Conservation (phyloP, 306 rosid genomes). For the Dryas drummondii region DNA sequence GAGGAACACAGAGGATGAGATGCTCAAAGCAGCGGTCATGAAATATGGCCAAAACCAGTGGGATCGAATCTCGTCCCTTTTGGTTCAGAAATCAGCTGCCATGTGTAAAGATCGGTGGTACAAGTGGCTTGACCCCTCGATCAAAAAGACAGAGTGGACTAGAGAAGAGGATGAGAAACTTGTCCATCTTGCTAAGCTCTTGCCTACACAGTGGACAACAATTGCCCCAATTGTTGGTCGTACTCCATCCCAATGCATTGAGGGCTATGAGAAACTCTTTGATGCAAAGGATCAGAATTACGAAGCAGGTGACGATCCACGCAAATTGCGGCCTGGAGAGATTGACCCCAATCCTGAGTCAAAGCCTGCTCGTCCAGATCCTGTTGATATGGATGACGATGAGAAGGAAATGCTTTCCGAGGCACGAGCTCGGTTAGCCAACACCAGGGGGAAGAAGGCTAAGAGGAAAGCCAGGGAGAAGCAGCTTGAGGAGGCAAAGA, state of each 20-base stretch:
- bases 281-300: constrained; percentile 93
- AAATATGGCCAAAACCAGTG: constrained; percentile 91
- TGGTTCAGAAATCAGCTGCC: constrained; percentile 90
- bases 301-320: constrained; percentile 90
- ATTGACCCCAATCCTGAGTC: constrained; percentile 95
- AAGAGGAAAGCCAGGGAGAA: constrained; percentile 95
- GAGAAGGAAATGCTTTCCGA: constrained; percentile 99
- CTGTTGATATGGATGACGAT: constrained; percentile 98
- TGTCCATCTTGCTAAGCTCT: constrained; percentile 93
- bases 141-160: constrained; percentile 99
- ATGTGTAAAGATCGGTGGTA: constrained; percentile 98
- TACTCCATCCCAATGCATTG: constrained; percentile 89
- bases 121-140: constrained; percentile 95
- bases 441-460: constrained; percentile 91
- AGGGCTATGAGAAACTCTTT: constrained; percentile 87
- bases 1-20: constrained; percentile 98
- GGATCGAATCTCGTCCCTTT: constrained; percentile 94
- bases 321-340: constrained; percentile 92
- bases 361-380: constrained; percentile 95
- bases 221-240: constrained; percentile 96
- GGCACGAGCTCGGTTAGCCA: constrained; percentile 93
- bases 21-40: constrained; percentile 95
- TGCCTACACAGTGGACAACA: constrained; percentile 98
- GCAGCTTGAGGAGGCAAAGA: constrained; percentile 95
- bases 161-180: constrained; percentile 95